phyloP scores from a whole-genome alignment of 768 basidiomycete genomes.

The Pleurotus djamor region DNA sequence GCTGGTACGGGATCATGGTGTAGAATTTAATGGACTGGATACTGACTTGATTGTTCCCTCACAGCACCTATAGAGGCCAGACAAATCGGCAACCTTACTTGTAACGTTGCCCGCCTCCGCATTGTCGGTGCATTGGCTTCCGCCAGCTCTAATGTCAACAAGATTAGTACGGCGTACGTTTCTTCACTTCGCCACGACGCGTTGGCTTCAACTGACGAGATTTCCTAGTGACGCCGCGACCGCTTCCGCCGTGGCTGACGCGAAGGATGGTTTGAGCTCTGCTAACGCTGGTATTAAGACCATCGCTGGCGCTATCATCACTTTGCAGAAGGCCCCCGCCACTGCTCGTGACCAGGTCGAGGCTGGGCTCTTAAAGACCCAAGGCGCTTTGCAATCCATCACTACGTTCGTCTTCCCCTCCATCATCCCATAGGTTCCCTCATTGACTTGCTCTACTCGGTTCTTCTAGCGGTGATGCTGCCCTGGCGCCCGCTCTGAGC shows the following conservation, averaged over 20 bases:
- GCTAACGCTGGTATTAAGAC: constrained; percentile 7
- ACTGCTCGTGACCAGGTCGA: constrained; percentile 10
- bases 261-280: constrained; percentile 1
- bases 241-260: constrained; percentile 1
- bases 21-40: background rate
- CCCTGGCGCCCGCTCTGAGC: constrained; percentile 7
- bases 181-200: background rate
- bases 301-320: constrained; percentile 9
- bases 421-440: background rate
- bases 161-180: constrained; percentile 2
- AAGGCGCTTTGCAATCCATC: constrained; percentile 7
- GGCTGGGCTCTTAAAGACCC: background rate
- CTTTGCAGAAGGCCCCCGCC: constrained; percentile 9
- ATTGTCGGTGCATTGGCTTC: constrained; percentile 8
- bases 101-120: constrained; percentile 7
- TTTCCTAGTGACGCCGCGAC: constrained; percentile 3
- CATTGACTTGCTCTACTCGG: background rate
- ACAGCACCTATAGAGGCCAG: constrained; percentile 4
- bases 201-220: background rate
- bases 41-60: background rate
- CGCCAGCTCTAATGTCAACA: constrained; percentile 1
- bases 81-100: constrained; percentile 9
- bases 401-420: constrained; percentile 2
- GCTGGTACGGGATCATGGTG: no score
- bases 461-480: constrained; percentile 9